phyloP scores from a whole-genome alignment of 352 stramenopile species.

The Phytophthora sp. region DNA sequence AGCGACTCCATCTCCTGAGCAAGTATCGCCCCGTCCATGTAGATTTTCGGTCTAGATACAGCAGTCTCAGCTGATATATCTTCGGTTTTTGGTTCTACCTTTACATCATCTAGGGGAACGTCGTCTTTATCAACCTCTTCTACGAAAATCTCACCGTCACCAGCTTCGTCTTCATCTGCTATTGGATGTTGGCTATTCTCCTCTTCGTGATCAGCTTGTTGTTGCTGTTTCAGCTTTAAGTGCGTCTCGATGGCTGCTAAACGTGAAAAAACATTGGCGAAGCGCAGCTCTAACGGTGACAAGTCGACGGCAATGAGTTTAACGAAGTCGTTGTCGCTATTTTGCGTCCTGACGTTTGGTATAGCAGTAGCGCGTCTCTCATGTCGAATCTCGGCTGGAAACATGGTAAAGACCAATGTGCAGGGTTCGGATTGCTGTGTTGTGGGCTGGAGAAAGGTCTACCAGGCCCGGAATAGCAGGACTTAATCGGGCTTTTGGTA shows the following conservation, averaged over 20 bases:
- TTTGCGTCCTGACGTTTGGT: constrained; percentile 3
- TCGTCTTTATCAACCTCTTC: neutral
- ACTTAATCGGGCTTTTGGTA: too few species aligned
- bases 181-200: neutral
- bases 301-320: constrained; percentile 55
- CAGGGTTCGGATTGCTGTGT: too few species aligned
- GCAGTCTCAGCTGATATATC: neutral
- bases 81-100: too few species aligned
- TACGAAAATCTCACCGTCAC: neutral
- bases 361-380: constrained; percentile 9
- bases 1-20: constrained; percentile 62
- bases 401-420: too few species aligned
- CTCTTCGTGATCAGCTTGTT: neutral
- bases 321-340: constrained; percentile 45
- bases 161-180: neutral
- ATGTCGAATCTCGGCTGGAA: constrained; percentile 6
- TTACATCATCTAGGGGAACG: too few species aligned
- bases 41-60: constrained; percentile 15
- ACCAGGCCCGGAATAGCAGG: too few species aligned
- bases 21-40: constrained; percentile 32
- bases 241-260: constrained; percentile 48
- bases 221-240: constrained; percentile 13
- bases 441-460: too few species aligned
- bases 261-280: constrained; percentile 55
- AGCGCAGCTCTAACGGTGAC: constrained; percentile 56